A percentile compares a stretch with the other conserved stretches of the same genome.
phyloP scores from a whole-genome alignment of 148 eudicot species.

The Rhododendron simsii region DNA sequence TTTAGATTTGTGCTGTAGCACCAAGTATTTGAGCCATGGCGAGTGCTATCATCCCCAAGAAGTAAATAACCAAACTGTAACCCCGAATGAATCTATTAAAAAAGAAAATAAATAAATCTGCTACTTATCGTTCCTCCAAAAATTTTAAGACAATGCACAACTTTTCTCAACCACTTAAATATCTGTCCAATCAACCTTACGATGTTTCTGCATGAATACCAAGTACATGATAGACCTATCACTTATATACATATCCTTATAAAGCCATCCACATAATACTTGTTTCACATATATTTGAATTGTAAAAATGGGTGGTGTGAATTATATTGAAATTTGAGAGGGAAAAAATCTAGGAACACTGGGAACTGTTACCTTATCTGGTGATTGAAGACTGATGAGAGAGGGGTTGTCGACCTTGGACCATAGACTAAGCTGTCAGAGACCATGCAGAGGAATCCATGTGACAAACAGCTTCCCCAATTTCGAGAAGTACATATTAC shows the following conservation, averaged over 20 bases:
- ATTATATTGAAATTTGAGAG: not conserved
- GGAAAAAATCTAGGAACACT: slow-evolving; percentile 12
- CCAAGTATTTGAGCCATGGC: not conserved
- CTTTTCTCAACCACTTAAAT: not conserved
- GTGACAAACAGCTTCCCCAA: slow-evolving; percentile 28
- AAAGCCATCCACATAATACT: not conserved
- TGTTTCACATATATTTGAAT: not conserved
- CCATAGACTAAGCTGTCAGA: slow-evolving; percentile 55
- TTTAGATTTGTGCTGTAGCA: not conserved
- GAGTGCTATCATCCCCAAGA: not conserved
- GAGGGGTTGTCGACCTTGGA: slow-evolving; percentile 26
- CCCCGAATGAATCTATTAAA: not conserved
- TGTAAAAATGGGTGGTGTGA: not conserved
- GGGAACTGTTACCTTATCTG: slow-evolving; percentile 23
- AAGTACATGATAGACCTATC: not conserved
- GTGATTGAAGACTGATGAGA: slow-evolving; percentile 42
- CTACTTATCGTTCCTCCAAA: not conserved
- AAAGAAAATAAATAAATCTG: not conserved
- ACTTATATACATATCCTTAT: not conserved
- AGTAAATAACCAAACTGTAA: not conserved
- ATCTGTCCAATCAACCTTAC: not conserved
- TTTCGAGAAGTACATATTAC: slow-evolving; percentile 12
- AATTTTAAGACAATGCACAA: not conserved
- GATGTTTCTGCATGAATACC: not conserved
- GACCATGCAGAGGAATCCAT: slow-evolving; percentile 40